Percentiles rank a stretch among this genome's conserved stretches.
Conservation (phyloP, 495 filamentous ascomycete species). For the Xylaria telfairii region DNA sequence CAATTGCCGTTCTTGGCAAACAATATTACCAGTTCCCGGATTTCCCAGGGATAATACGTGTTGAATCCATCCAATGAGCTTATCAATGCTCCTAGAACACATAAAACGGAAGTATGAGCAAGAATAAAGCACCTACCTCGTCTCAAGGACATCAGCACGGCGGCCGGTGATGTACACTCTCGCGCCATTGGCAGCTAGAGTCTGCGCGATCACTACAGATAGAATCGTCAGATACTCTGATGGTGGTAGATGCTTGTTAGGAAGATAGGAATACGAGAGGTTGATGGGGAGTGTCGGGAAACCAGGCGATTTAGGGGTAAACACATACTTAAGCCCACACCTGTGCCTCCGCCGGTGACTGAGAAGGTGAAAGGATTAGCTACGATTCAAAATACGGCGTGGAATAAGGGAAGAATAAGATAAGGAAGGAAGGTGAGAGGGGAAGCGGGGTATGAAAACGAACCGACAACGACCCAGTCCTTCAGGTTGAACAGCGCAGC, state of each 20-base stretch:
- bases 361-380: background rate
- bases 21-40: background rate
- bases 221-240: background rate
- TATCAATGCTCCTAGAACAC: too few species aligned
- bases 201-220: constrained; percentile 72
- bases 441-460: constrained; percentile 20
- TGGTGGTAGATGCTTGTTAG: background rate
- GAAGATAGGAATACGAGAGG: background rate
- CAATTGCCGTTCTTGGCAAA: too few species aligned
- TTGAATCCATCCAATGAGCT: background rate
- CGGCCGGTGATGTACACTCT: constrained; percentile 85
- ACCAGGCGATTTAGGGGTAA: background rate
- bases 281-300: background rate
- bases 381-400: background rate
- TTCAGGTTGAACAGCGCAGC: constrained; percentile 35
- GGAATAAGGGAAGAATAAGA: background rate
- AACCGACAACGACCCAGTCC: constrained; percentile 37
- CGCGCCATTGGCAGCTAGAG: constrained; percentile 78
- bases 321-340: constrained; percentile 59
- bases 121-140: constrained; percentile 26
- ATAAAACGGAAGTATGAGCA: background rate
- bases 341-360: constrained; percentile 64
- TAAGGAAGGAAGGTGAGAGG: background rate
- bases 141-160: constrained; percentile 61
- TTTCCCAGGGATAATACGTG: background rate